Conservation (phyloP, 139 green algal species). For the Yamagishiella unicocca region DNA sequence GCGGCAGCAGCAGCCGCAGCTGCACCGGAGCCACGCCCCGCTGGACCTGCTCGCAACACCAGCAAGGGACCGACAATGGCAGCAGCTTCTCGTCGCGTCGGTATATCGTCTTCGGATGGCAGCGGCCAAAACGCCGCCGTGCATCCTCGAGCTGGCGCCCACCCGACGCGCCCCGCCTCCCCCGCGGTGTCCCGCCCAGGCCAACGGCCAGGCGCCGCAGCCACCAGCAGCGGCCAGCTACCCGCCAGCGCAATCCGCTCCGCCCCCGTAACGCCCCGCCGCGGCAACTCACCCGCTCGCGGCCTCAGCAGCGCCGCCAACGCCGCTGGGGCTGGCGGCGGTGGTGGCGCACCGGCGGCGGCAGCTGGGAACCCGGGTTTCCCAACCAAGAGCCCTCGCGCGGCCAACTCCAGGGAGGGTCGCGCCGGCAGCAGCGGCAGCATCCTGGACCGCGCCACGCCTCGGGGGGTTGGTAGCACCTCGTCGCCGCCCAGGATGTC, state of each 20-base stretch:
- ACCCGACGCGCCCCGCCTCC: background rate
- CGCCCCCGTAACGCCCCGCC: background rate
- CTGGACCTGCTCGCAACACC: background rate
- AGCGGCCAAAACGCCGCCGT: too few relatives aligned
- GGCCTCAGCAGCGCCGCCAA: too few relatives aligned
- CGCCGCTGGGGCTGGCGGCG: background rate
- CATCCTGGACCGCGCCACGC: conserved; percentile 27
- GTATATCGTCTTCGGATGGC: too few relatives aligned
- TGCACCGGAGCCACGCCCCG: background rate
- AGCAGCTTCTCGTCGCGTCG: too few relatives aligned
- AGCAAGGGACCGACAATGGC: too few relatives aligned
- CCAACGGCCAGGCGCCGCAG: background rate
- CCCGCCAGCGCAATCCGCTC: background rate
- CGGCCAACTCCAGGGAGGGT: background rate
- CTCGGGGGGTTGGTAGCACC: background rate
- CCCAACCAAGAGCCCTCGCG: conserved; percentile 16
- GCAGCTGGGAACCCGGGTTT: background rate
- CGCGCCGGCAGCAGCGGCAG: background rate
- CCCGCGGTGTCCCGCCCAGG: too few relatives aligned
- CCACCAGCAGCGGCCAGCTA: too few relatives aligned
- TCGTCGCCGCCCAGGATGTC: background rate
- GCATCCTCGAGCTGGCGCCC: too few relatives aligned
- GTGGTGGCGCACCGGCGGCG: background rate
- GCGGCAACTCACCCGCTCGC: conserved; percentile 18
- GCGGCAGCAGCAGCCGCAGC: background rate